A percentile compares a stretch with the other conserved stretches of the same genome.
Evolutionary conservation across 345 rosid species (phyloP).

Genomic region (Diplotaxis tenuifolia): DNA sequence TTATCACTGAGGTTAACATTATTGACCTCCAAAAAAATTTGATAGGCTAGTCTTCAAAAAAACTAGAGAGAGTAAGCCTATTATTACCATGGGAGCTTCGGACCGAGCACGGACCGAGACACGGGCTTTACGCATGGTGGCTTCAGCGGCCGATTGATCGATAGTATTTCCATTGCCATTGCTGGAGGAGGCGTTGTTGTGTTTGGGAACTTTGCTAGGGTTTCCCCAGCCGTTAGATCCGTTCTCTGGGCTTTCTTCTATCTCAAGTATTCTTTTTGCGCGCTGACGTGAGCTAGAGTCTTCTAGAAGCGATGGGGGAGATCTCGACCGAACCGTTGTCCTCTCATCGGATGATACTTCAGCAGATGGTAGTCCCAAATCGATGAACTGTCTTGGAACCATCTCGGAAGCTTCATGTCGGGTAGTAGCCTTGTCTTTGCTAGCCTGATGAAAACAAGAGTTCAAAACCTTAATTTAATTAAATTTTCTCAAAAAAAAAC

Average conservation of each 20-base stretch:
- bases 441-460: slow-evolving; percentile 17
- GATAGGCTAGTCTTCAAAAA: background rate
- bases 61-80: background rate
- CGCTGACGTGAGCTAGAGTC: slow-evolving; percentile 27
- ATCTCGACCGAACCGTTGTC: slow-evolving; percentile 46
- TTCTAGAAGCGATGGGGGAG: slow-evolving; percentile 37
- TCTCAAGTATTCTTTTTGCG: slow-evolving; percentile 41
- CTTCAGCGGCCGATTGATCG: slow-evolving; percentile 64
- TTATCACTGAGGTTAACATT: background rate
- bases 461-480: background rate
- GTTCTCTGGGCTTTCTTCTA: slow-evolving; percentile 69
- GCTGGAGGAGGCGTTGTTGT: slow-evolving; percentile 32
- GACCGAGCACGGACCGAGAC: slow-evolving; percentile 98
- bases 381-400: slow-evolving; percentile 68
- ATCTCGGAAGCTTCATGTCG: slow-evolving; percentile 18
- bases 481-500: no score
- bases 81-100: slow-evolving; percentile 47
- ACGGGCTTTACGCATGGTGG: slow-evolving; percentile 98
- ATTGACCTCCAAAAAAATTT: background rate
- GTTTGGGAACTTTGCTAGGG: slow-evolving; percentile 57
- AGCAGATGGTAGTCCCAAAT: slow-evolving; percentile 53
- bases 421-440: slow-evolving; percentile 13
- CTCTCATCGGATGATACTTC: slow-evolving; percentile 75
- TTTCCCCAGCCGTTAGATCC: slow-evolving; percentile 59
- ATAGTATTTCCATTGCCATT: slow-evolving; percentile 26